Conservation (phyloP, 1,139 yeast genomes). For the Blastobotrys aristatus region DNA sequence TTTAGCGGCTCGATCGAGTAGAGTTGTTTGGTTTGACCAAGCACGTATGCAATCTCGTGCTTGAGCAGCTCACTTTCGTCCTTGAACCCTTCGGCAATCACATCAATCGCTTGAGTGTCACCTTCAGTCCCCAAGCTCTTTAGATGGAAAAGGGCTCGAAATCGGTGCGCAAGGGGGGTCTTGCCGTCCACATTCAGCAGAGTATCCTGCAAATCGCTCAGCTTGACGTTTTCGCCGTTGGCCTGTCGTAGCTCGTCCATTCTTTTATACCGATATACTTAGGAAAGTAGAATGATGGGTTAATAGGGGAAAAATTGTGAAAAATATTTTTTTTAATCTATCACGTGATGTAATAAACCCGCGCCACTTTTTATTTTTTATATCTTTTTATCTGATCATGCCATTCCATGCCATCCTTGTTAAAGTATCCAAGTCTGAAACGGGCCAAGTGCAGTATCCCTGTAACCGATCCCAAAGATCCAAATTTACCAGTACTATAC, state of each 20-base stretch:
- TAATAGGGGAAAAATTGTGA: background rate
- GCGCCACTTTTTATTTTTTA: background rate
- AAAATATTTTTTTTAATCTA: too few species aligned
- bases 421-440: too few species aligned
- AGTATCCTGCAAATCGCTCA: conserved; percentile 26
- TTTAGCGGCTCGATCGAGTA: conserved; percentile 71
- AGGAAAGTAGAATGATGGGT: background rate
- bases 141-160: conserved; percentile 87
- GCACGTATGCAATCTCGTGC: conserved; percentile 97
- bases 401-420: too few species aligned
- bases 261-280: too few species aligned
- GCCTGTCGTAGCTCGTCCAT: conserved; percentile 38
- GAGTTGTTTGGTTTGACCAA: conserved; percentile 89
- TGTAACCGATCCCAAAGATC: too few species aligned
- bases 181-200: conserved; percentile 44
- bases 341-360: background rate
- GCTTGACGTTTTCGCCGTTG: conserved; percentile 30
- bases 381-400: too few species aligned
- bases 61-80: conserved; percentile 90
- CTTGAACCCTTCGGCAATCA: conserved; percentile 72
- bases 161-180: conserved; percentile 74
- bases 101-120: conserved; percentile 65
- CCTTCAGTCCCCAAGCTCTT: conserved; percentile 73
- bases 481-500: too few species aligned
- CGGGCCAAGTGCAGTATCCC: too few species aligned